Conservation (phyloP, 2,329 filamentous ascomycete genomes). For the Pseudohalonectria lignicola region DNA sequence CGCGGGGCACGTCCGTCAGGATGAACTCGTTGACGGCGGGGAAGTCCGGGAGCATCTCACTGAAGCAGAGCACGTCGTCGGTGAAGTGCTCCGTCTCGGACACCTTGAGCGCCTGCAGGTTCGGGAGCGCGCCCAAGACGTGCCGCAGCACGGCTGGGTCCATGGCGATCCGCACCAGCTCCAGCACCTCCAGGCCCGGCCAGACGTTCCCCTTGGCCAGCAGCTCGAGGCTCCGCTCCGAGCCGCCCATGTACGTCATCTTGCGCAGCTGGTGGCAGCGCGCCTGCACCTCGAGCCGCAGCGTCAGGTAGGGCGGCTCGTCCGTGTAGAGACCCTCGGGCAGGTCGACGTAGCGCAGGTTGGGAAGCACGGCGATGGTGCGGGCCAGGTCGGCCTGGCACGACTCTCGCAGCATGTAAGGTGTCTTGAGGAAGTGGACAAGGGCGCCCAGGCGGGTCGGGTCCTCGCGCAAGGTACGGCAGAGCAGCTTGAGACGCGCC, state of each 20-base stretch:
- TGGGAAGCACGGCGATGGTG: constrained; percentile 73
- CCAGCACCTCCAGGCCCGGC: constrained; percentile 61
- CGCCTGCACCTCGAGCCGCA: constrained; percentile 76
- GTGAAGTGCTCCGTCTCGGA: constrained; percentile 58
- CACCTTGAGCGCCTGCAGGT: constrained; percentile 65
- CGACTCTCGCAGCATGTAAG: constrained; percentile 90
- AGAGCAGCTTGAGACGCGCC: constrained; percentile 65
- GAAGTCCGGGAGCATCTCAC: constrained; percentile 57
- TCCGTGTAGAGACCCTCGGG: constrained; percentile 81
- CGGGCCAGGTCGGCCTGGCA: constrained; percentile 76
- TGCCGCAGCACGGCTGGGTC: constrained; percentile 61
- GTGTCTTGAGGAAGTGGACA: constrained; percentile 74
- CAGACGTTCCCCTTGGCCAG: constrained; percentile 56
- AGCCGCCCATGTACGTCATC: constrained; percentile 73
- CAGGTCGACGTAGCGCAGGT: constrained; percentile 80
- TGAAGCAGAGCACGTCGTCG: constrained; percentile 63
- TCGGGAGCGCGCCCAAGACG: constrained; percentile 55
- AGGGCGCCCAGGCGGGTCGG: constrained; percentile 54
- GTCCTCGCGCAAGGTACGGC: constrained; percentile 72
- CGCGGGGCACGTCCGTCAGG: constrained; percentile 56
- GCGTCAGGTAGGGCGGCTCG: constrained; percentile 60
- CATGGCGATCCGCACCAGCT: constrained; percentile 56
- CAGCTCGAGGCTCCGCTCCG: constrained; percentile 65
- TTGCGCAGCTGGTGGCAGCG: constrained; percentile 76
- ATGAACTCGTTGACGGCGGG: constrained; percentile 65